These are phyloP conservation scores for Cucurbita ficifolia DNA, from an alignment of 306 rosid genomes.

Conservation along the genomic window DNA sequence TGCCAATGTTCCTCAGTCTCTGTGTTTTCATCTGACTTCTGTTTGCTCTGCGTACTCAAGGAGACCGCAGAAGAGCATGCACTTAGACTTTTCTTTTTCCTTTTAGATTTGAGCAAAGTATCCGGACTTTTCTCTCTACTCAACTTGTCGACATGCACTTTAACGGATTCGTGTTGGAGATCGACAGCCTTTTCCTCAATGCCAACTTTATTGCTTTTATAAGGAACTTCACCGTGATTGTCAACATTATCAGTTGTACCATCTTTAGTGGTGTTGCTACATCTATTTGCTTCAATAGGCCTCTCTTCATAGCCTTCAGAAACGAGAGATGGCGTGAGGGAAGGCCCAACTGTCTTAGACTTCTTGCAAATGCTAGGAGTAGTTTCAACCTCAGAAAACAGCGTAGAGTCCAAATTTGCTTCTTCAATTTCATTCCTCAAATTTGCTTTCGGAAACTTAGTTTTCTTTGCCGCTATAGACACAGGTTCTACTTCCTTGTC, in stretches of 20 bases:
- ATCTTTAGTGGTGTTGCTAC: not conserved
- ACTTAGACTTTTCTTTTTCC: not conserved
- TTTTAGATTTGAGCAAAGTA: slow-evolving; percentile 5
- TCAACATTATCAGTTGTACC: not conserved
- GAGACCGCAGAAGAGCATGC: slow-evolving; percentile 1
- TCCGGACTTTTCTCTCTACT: not conserved
- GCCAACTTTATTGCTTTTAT: not conserved
- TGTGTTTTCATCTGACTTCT: not conserved
- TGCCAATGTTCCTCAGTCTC: not conserved
- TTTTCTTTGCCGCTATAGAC: not conserved
- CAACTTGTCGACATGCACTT: slow-evolving; percentile 10
- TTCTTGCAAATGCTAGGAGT: not conserved
- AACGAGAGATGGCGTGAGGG: not conserved
- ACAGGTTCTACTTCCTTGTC: not conserved
- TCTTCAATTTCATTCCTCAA: not conserved
- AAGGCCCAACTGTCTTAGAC: not conserved
- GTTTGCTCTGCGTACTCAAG: slow-evolving; percentile 3
- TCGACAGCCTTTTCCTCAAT: not conserved
- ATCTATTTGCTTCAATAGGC: slow-evolving; percentile 8
- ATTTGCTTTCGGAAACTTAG: not conserved
- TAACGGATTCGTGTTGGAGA: slow-evolving; percentile 16
- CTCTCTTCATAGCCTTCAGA: slow-evolving; percentile 1
- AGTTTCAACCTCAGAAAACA: not conserved
- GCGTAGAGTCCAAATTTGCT: not conserved
- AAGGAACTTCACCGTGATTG: not conserved